A percentile compares a stretch with the other conserved stretches of the same genome.
Evolutionary conservation across 1,139 yeast species (phyloP).

Genomic region (Meyerozyma smithsonii): DNA sequence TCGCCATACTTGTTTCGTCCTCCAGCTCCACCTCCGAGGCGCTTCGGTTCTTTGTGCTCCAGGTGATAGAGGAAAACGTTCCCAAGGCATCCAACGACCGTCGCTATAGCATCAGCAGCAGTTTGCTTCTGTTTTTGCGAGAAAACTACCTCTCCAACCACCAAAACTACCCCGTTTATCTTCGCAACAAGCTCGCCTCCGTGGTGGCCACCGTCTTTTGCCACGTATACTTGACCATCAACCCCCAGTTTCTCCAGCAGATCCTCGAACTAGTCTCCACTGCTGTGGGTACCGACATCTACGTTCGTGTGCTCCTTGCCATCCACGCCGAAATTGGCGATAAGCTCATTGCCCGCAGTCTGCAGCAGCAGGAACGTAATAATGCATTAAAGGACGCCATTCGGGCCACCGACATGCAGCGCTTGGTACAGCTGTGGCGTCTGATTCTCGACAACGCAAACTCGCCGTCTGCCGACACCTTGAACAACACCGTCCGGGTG

Average conservation of each 20-base stretch:
- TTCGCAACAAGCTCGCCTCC: constrained; percentile 78
- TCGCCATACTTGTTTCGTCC: constrained; percentile 48
- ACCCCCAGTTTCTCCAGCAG: constrained; percentile 69
- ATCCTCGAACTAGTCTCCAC: constrained; percentile 40
- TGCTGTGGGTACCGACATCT: constrained; percentile 65
- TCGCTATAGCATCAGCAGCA: constrained; percentile 38
- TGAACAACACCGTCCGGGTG: constrained; percentile 57
- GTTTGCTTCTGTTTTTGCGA: constrained; percentile 35
- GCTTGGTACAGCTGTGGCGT: constrained; percentile 68
- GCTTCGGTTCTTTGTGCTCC: constrained; percentile 72
- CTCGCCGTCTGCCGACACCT: constrained; percentile 38
- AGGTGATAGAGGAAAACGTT: constrained; percentile 69
- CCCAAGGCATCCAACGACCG: constrained; percentile 46
- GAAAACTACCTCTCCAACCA: constrained; percentile 21
- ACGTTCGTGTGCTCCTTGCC: constrained; percentile 64
- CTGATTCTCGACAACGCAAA: constrained; percentile 38
- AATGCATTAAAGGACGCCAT: constrained; percentile 75
- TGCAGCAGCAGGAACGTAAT: constrained; percentile 59
- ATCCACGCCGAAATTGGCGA: constrained; percentile 94
- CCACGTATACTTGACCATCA: constrained; percentile 53
- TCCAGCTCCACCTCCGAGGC: constrained; percentile 38
- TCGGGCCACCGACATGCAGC: constrained; percentile 68
- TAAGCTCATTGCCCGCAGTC: constrained; percentile 69
- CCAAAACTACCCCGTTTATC: constrained; percentile 50
- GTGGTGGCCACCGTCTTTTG: constrained; percentile 69